phyloP scores from a whole-genome alignment of 2,329 filamentous ascomycete genomes.

The Penicillium concentricum region DNA sequence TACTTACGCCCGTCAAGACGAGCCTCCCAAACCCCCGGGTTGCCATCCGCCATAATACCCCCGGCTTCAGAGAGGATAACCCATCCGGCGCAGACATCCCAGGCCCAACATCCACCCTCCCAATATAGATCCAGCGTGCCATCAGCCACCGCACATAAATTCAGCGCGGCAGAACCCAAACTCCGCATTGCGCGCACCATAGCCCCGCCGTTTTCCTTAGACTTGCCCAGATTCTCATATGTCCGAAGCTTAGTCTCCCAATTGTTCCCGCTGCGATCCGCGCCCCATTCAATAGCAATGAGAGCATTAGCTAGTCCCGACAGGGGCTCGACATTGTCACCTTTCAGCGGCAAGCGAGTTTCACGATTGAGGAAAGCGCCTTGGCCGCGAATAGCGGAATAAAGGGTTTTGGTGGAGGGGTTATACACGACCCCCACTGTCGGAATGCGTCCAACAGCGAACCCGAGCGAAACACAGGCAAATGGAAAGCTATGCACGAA shows the following conservation, averaged over 20 bases:
- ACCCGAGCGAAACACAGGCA: constrained; percentile 59
- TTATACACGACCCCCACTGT: constrained; percentile 62
- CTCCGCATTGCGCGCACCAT: constrained; percentile 62
- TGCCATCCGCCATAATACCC: constrained; percentile 59
- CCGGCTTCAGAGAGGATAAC: constrained; percentile 61
- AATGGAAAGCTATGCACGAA: constrained; percentile 63
- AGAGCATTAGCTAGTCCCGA: constrained; percentile 52
- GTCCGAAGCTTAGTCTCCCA: constrained; percentile 57
- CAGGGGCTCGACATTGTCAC: constrained; percentile 45
- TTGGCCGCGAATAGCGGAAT: constrained; percentile 55
- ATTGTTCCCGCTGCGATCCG: constrained; percentile 56
- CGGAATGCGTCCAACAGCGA: constrained; percentile 52
- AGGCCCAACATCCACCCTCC: constrained; percentile 66
- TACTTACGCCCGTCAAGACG: constrained; percentile 58
- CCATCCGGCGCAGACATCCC: constrained; percentile 66
- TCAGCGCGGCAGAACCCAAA: constrained; percentile 60
- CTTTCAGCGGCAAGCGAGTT: constrained; percentile 48
- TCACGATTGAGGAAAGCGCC: constrained; percentile 51
- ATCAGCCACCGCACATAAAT: constrained; percentile 59
- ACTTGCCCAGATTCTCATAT: constrained; percentile 49
- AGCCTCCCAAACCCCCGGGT: constrained; percentile 57
- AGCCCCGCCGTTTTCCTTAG: constrained; percentile 55
- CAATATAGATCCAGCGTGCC: constrained; percentile 62
- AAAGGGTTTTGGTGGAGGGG: constrained; percentile 57
- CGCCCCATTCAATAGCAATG: constrained; percentile 62